These are phyloP conservation scores for Filobasidium wieringae DNA, from an alignment of 768 basidiomycete species.

Conservation along the genomic window DNA sequence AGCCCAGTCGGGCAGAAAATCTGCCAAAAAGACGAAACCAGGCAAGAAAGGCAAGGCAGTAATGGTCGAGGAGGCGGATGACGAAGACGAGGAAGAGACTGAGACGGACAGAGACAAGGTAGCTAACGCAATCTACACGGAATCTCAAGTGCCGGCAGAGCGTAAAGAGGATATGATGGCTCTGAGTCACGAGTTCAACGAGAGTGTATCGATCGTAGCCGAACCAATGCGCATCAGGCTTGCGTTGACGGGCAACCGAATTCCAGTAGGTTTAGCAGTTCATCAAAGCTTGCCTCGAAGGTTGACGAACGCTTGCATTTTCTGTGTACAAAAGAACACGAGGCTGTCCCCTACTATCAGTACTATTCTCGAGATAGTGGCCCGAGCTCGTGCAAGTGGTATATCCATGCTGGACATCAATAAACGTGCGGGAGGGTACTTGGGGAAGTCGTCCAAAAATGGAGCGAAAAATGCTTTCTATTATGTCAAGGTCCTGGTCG, in stretches of 20 bases:
- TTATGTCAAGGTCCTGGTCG: constrained; percentile 10
- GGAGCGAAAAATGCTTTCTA: constrained; percentile 13
- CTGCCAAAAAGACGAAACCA: neutral
- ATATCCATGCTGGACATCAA: constrained; percentile 8
- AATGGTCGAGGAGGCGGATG: neutral
- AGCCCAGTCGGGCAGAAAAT: no score
- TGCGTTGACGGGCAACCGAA: constrained; percentile 9
- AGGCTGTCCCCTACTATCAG: neutral
- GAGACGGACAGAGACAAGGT: neutral
- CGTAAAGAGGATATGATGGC: neutral
- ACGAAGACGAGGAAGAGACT: neutral
- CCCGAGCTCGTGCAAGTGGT: neutral
- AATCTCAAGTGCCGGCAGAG: neutral
- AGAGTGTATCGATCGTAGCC: constrained; percentile 5
- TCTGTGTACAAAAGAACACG: neutral
- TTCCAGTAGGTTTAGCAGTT: neutral
- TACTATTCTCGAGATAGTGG: constrained; percentile 1
- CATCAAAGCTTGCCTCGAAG: neutral
- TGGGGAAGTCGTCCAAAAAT: neutral
- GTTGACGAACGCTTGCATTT: neutral
- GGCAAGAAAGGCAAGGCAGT: neutral
- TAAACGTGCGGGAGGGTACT: neutral
- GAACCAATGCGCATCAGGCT: neutral
- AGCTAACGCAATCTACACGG: neutral
- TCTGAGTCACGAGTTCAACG: constrained; percentile 2